Percentiles rank a stretch among this genome's conserved stretches.
These are phyloP conservation scores for Lodderomyces theae DNA, from an alignment of 1,139 yeast genomes.

Conservation along the genomic window DNA sequence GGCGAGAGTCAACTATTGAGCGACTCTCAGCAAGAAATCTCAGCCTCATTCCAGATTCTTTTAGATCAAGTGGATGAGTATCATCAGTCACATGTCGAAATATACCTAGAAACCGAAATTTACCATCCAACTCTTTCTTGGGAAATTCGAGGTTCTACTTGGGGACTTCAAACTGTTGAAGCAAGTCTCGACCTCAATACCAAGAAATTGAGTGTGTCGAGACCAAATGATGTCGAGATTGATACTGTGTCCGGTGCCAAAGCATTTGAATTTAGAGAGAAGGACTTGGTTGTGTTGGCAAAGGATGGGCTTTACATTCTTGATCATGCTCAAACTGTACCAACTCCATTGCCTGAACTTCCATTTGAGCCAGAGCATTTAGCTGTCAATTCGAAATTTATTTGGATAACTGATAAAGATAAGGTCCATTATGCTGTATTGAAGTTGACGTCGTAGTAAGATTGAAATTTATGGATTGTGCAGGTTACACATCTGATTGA, in stretches of 20 bases:
- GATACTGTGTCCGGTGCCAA: constrained; percentile 8
- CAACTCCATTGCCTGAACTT: constrained; percentile 8
- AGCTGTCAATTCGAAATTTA: constrained; percentile 17
- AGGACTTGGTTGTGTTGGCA: constrained; percentile 11
- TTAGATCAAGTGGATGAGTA: constrained; percentile 3
- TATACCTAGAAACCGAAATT: neutral
- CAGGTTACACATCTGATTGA: neutral
- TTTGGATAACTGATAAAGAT: constrained; percentile 41
- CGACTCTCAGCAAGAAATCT: neutral
- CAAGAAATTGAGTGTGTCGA: neutral
- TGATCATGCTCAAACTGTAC: constrained; percentile 8
- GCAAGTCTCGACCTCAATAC: neutral
- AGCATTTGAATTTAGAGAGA: constrained; percentile 9
- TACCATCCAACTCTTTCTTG: neutral
- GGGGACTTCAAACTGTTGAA: neutral
- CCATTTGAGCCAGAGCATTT: constrained; percentile 11
- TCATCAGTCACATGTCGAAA: constrained; percentile 9
- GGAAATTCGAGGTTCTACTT: neutral
- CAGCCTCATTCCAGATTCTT: neutral
- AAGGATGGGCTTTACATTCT: constrained; percentile 8
- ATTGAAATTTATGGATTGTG: no score
- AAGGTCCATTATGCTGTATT: constrained; percentile 39
- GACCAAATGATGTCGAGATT: constrained; percentile 15
- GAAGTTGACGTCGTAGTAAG: constrained; percentile 17
- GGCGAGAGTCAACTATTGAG: neutral